phyloP scores from a whole-genome alignment of 1,284 basidiomycete genomes.

The Irpex lacteus region DNA sequence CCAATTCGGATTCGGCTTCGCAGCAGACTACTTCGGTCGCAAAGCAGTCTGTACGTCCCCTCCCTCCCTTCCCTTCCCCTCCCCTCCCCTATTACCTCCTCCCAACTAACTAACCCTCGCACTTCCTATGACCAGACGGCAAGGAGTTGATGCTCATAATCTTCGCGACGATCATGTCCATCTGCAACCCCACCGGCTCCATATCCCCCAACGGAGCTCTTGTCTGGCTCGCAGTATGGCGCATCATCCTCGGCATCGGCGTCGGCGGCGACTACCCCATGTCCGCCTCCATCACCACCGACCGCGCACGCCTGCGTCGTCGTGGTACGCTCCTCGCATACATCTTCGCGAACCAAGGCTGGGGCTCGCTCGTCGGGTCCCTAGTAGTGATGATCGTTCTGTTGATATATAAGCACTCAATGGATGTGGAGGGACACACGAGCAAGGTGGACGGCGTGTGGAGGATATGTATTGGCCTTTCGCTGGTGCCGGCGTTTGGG shows the following conservation, averaged over 20 bases:
- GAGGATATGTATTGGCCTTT: slow-evolving; percentile 50
- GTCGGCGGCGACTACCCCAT: slow-evolving; percentile 86
- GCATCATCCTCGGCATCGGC: slow-evolving; percentile 71
- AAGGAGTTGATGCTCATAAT: slow-evolving; percentile 82
- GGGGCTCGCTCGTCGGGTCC: slow-evolving; percentile 68
- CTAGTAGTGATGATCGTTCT: slow-evolving; percentile 71
- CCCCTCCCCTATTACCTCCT: background rate
- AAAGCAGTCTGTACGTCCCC: slow-evolving; percentile 56
- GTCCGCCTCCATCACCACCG: slow-evolving; percentile 69
- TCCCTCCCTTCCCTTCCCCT: background rate
- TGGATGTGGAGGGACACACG: slow-evolving; percentile 52
- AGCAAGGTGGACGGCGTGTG: slow-evolving; percentile 66
- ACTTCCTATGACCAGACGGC: slow-evolving; percentile 42
- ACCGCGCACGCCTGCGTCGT: slow-evolving; percentile 66
- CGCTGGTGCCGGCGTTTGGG: slow-evolving; percentile 54
- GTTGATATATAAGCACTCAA: slow-evolving; percentile 62
- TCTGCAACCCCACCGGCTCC: slow-evolving; percentile 46
- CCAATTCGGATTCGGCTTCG: slow-evolving; percentile 69
- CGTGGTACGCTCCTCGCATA: slow-evolving; percentile 74
- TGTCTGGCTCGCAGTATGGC: slow-evolving; percentile 63
- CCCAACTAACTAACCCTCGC: background rate
- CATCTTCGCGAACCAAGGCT: slow-evolving; percentile 76
- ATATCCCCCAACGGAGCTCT: slow-evolving; percentile 45
- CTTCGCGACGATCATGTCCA: slow-evolving; percentile 61
- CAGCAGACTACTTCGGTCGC: slow-evolving; percentile 67